These are phyloP conservation scores for Aspergillus arachidicola DNA, from an alignment of 2,329 filamentous ascomycete genomes.

Conservation along the genomic window DNA sequence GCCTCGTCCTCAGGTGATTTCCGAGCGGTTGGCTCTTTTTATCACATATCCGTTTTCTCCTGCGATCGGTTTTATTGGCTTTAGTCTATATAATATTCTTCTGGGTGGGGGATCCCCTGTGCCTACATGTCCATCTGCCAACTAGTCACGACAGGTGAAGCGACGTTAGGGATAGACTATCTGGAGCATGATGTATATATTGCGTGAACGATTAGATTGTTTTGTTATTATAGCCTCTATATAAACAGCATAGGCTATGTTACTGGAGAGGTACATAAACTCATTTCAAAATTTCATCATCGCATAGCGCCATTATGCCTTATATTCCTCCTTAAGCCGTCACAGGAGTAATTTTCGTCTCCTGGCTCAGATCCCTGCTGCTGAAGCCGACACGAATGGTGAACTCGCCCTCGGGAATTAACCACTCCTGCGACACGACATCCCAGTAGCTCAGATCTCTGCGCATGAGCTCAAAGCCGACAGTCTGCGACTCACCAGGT, in stretches of 20 bases:
- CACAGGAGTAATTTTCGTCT: background rate
- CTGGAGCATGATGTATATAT: background rate
- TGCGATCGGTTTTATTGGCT: background rate
- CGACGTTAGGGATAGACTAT: background rate
- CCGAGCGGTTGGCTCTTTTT: background rate
- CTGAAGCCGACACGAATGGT: slow-evolving; percentile 3
- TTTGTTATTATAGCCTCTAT: background rate
- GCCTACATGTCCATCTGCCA: background rate
- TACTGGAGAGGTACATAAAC: background rate
- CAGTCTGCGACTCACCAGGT: slow-evolving; percentile 49
- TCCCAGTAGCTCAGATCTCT: slow-evolving; percentile 69
- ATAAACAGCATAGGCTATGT: background rate
- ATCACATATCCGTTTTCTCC: background rate
- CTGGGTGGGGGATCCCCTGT: background rate
- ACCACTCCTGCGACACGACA: slow-evolving; percentile 60
- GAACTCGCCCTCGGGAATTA: slow-evolving; percentile 2
- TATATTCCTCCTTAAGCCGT: background rate
- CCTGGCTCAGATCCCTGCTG: slow-evolving; percentile 3
- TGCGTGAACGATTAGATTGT: background rate
- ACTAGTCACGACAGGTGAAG: background rate
- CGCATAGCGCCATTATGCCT: background rate
- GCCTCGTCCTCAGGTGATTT: background rate
- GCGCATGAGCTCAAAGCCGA: slow-evolving; percentile 56
- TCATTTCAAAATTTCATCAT: background rate
- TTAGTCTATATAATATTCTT: background rate